A percentile compares a stretch with the other conserved stretches of the same genome.
Conservation (phyloP, 140 eudicot species). For the Flaveria floridana region DNA sequence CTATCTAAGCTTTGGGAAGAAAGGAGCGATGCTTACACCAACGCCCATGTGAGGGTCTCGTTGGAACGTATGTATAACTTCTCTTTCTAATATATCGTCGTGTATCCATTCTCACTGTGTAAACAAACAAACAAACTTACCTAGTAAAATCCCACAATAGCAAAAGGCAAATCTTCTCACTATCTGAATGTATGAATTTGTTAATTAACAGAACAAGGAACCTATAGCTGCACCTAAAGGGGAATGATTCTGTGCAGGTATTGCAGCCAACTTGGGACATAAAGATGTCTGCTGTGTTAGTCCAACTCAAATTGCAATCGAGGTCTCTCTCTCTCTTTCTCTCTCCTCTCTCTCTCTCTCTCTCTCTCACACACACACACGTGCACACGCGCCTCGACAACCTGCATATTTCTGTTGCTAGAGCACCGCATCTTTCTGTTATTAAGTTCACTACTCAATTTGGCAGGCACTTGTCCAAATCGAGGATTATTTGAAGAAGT, state of each 20-base stretch:
- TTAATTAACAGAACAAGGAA: background rate
- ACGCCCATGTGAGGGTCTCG: conserved; percentile 74
- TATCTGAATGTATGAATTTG: background rate
- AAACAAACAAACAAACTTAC: too few species aligned
- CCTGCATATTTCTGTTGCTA: conserved; percentile 4
- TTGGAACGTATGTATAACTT: conserved; percentile 55
- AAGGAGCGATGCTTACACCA: conserved; percentile 76
- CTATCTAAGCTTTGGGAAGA: conserved; percentile 68
- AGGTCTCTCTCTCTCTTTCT: conserved; percentile 55
- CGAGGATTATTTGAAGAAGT: conserved; percentile 54
- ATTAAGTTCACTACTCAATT: conserved; percentile 4
- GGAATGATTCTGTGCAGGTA: conserved; percentile 42
- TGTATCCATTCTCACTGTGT: background rate
- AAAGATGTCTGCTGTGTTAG: conserved; percentile 65
- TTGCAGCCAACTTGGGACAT: conserved; percentile 68
- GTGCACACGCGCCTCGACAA: too few species aligned
- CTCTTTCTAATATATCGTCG: background rate
- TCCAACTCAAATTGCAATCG: conserved; percentile 73
- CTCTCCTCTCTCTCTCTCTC: conserved; percentile 7
- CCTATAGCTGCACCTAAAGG: conserved; percentile 11
- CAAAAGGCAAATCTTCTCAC: background rate
- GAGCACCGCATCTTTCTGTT: conserved; percentile 4
- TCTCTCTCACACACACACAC: background rate
- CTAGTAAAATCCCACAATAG: too few species aligned
- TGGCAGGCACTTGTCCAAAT: conserved; percentile 73